phyloP scores from a whole-genome alignment of 768 basidiomycete genomes.

The Agrocybe pediades region DNA sequence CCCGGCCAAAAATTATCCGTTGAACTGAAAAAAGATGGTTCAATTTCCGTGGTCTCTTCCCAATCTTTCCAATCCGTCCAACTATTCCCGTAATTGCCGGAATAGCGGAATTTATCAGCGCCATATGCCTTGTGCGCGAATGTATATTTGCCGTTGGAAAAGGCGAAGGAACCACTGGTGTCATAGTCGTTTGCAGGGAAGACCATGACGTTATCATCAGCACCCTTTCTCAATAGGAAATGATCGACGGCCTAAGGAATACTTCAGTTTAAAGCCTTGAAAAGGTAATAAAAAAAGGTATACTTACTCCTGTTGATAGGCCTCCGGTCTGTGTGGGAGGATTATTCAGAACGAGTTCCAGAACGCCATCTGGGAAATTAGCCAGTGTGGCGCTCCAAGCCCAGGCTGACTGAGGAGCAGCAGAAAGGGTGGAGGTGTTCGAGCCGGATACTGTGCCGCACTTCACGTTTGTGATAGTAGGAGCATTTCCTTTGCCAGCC shows the following conservation, averaged over 20 bases:
- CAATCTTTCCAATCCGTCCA: constrained; percentile 84
- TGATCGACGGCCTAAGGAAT: constrained; percentile 63
- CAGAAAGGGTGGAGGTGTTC: constrained; percentile 50
- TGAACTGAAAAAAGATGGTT: constrained; percentile 54
- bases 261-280: constrained; percentile 6
- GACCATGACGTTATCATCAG: constrained; percentile 77
- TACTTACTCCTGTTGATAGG: constrained; percentile 57
- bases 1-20: constrained; percentile 73
- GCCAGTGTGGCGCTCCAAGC: constrained; percentile 74
- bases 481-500: constrained; percentile 58
- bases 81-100: constrained; percentile 81
- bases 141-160: constrained; percentile 63
- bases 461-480: constrained; percentile 49
- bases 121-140: constrained; percentile 85
- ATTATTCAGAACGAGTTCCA: constrained; percentile 69
- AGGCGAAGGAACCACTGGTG: constrained; percentile 50
- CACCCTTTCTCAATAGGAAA: constrained; percentile 80
- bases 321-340: constrained; percentile 39
- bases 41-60: constrained; percentile 72
- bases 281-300: constrained; percentile 1
- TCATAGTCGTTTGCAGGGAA: constrained; percentile 85
- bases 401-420: constrained; percentile 61
- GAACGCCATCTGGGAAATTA: constrained; percentile 81
- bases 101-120: constrained; percentile 86
- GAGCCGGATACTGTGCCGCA: constrained; percentile 55